Conservation (phyloP, 805 yeast genomes). For the Metschnikowia cerradonensis region DNA sequence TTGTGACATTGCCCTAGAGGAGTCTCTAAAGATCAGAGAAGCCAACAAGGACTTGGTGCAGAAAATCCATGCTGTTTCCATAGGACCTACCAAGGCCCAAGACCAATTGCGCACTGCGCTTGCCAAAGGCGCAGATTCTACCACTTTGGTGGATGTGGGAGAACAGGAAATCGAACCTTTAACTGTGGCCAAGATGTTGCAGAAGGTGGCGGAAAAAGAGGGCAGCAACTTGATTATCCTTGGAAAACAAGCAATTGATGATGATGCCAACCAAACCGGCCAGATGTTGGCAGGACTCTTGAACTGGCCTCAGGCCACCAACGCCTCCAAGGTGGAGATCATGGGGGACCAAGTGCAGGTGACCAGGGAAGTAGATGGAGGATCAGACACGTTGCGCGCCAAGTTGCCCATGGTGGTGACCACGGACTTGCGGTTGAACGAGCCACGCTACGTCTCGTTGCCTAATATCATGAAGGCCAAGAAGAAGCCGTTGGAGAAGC, state of each 20-base stretch:
- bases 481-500: slow-evolving; percentile 81
- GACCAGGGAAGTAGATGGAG: slow-evolving; percentile 94
- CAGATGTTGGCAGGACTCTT: slow-evolving; percentile 92
- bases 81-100: slow-evolving; percentile 83
- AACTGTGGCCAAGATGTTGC: slow-evolving; percentile 79
- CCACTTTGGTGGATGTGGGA: slow-evolving; percentile 77
- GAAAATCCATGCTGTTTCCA: slow-evolving; percentile 82
- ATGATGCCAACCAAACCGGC: slow-evolving; percentile 92
- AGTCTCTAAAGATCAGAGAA: slow-evolving; percentile 76
- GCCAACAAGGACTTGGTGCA: slow-evolving; percentile 65
- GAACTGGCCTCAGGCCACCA: slow-evolving; percentile 96
- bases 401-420: slow-evolving; percentile 82
- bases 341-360: slow-evolving; percentile 58
- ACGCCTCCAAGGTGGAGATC: slow-evolving; percentile 80
- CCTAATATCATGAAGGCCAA: slow-evolving; percentile 98
- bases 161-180: slow-evolving; percentile 79
- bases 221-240: slow-evolving; percentile 75
- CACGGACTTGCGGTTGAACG: slow-evolving; percentile 89
- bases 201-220: slow-evolving; percentile 66
- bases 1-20: slow-evolving; percentile 97
- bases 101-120: slow-evolving; percentile 85
- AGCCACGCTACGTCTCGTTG: slow-evolving; percentile 91
- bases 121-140: slow-evolving; percentile 90
- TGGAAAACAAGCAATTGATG: slow-evolving; percentile 97
- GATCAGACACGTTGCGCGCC: slow-evolving; percentile 77